Evolutionary conservation across 441 rosid species (phyloP).

Genomic region (Aquilaria agallochum): DNA sequence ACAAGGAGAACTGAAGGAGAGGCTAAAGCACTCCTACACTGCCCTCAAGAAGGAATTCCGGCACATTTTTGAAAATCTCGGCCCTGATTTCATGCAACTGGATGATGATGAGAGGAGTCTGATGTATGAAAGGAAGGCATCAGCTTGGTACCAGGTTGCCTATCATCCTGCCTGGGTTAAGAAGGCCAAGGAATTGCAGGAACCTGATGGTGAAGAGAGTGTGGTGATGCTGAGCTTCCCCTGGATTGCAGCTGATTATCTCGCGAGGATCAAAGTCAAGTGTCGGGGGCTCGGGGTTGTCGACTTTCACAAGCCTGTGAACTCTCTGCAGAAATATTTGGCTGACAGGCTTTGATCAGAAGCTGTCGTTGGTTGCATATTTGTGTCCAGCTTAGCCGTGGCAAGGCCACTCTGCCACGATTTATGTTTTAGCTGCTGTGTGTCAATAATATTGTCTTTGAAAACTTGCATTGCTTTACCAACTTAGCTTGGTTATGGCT

Average conservation of each 20-base stretch:
- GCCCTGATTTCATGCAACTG: conserved; percentile 33
- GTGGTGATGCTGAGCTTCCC: conserved; percentile 70
- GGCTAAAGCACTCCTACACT: conserved; percentile 64
- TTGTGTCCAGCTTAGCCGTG: conserved; percentile 18
- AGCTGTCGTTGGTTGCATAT: background rate
- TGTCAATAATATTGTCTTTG: too few relatives aligned
- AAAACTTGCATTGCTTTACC: too few relatives aligned
- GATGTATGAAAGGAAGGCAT: conserved; percentile 70
- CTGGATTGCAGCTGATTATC: conserved; percentile 89
- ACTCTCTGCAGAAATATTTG: conserved; percentile 56
- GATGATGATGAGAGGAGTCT: conserved; percentile 56
- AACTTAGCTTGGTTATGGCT: too few relatives aligned
- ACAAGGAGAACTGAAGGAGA: conserved; percentile 75
- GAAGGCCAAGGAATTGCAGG: conserved; percentile 48
- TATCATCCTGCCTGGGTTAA: conserved; percentile 73
- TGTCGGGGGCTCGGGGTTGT: conserved; percentile 22
- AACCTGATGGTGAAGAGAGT: conserved; percentile 24
- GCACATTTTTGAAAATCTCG: conserved; percentile 51
- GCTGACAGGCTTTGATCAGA: conserved; percentile 39
- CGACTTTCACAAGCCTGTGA: conserved; percentile 54
- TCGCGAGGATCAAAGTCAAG: conserved; percentile 72
- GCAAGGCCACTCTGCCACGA: conserved; percentile 91
- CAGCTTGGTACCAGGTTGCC: conserved; percentile 90
- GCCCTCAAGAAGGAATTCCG: conserved; percentile 70
- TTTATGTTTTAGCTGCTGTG: background rate